Evolutionary conservation across 495 filamentous ascomycete genomes (phyloP), one percentile per base, ranked within the genome.

Genomic region (Hypoxylon crocopeplum): DNA sequence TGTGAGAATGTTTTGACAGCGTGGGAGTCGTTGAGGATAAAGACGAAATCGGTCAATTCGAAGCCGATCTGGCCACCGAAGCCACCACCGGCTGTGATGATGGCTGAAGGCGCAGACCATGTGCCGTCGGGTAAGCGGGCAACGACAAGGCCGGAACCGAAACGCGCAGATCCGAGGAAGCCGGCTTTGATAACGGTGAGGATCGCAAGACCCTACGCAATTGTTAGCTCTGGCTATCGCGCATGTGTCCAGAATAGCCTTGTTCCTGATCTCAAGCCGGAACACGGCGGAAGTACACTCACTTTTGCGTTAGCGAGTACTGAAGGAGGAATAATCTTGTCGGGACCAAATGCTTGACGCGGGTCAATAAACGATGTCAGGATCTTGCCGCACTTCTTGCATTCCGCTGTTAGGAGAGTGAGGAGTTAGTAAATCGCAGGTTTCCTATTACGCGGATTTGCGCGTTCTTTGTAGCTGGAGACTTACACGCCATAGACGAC

Each of bases 11-110:
- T 94, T 70, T 89, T 90, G 33, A 98, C 94, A 19, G 94, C 94
- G 33, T 82, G 85, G 33, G 87, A 82, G 69, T 98, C 94, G 73
- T 98, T 98, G 42, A 98, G 86, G 55, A 98, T 97, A 79, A 98
- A 98, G 65, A 98, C 95, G 71, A 98, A 98, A 70, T 98, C 94
- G 34, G 95, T 98, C 56, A 98, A 77, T 73, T 98, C 94, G 77
- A 96, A 93, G 24, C 94, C 94, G 68, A 98, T 96, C 72, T 98
- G 94, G 16, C 94, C 93, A 64, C 94, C 94, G 61, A 98, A 93
- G 20, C 94, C 94, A 50, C 88, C 95, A 63, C 94, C 94, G 19
- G 88, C 89, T 15, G 90, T 94, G 45, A 86, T 86, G 59, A 98
- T 96, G 15, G 94, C 95, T 12, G 90, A 91, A 5, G 94, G 94